These are phyloP conservation scores for Pseudocercospora cruenta DNA, from an alignment of 2,329 filamentous ascomycete genomes.

Conservation along the genomic window DNA sequence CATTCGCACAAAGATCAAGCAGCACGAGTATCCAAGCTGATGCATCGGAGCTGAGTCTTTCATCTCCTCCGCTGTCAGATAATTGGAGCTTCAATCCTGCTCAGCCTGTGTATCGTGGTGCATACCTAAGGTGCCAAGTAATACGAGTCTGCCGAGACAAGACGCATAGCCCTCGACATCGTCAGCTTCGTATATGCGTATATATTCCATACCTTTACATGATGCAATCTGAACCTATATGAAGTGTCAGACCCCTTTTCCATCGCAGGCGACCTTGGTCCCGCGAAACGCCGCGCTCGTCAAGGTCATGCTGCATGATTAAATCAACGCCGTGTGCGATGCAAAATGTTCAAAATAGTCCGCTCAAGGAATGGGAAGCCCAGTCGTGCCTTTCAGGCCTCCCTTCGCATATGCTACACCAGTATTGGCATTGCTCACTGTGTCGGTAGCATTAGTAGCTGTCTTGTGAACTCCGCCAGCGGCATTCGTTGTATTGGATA, in stretches of 20 bases:
- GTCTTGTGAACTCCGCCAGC: conserved; percentile 23
- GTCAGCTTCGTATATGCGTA: too few species aligned
- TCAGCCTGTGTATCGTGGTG: not conserved
- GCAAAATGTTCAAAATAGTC: not conserved
- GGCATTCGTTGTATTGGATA: conserved; percentile 29
- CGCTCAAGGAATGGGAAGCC: conserved; percentile 12
- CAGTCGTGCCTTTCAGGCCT: conserved; percentile 32
- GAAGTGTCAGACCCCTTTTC: not conserved
- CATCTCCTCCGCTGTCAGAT: not conserved
- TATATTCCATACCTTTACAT: not conserved
- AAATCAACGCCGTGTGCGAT: not conserved
- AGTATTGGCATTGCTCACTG: conserved; percentile 22
- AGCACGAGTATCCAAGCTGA: not conserved
- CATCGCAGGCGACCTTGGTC: not conserved
- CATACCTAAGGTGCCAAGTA: not conserved
- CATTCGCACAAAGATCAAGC: too few species aligned
- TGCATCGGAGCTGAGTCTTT: not conserved
- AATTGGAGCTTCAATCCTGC: not conserved
- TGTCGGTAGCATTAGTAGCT: conserved; percentile 24
- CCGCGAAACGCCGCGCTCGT: conserved; percentile 5
- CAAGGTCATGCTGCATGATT: not conserved
- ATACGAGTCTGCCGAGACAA: too few species aligned
- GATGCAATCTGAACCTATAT: not conserved
- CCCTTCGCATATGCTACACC: conserved; percentile 30
- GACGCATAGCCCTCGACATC: too few species aligned